Evolutionary conservation across 179 eudicot genomes (phyloP).

Genomic region (Camellia oleifera): DNA sequence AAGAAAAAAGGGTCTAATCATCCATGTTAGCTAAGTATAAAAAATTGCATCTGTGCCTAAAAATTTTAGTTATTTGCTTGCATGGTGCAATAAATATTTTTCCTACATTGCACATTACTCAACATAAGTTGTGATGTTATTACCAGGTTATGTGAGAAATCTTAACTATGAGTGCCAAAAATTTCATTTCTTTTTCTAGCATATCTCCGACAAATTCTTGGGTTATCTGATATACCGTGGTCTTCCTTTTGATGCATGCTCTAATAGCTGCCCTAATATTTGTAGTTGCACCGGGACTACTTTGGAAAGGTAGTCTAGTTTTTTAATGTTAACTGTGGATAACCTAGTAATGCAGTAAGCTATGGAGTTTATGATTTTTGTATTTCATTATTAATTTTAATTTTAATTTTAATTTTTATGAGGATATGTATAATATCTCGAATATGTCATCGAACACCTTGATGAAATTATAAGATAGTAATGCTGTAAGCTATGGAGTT

Average conservation of each 20-base stretch:
- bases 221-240: not conserved
- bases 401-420: too few relatives aligned
- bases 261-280: not conserved
- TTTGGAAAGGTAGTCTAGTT: not conserved
- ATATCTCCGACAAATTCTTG: not conserved
- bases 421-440: not conserved
- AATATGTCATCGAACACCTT: constrained; percentile 36
- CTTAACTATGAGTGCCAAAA: not conserved
- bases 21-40: not conserved
- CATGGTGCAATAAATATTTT: not conserved
- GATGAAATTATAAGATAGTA: constrained; percentile 25
- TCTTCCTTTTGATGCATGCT: not conserved
- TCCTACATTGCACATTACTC: not conserved
- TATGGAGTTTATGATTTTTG: not conserved
- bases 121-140: not conserved
- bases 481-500: not conserved
- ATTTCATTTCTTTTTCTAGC: not conserved
- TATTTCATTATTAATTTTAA: not conserved
- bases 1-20: not conserved
- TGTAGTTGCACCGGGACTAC: not conserved
- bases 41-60: not conserved
- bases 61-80: not conserved
- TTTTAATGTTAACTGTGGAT: not conserved
- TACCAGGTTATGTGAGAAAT: not conserved
- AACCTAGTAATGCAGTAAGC: not conserved